A percentile compares a stretch with the other conserved stretches of the same genome.
phyloP scores from a whole-genome alignment of 352 stramenopile genomes.

The Sclerospora graminicola region DNA sequence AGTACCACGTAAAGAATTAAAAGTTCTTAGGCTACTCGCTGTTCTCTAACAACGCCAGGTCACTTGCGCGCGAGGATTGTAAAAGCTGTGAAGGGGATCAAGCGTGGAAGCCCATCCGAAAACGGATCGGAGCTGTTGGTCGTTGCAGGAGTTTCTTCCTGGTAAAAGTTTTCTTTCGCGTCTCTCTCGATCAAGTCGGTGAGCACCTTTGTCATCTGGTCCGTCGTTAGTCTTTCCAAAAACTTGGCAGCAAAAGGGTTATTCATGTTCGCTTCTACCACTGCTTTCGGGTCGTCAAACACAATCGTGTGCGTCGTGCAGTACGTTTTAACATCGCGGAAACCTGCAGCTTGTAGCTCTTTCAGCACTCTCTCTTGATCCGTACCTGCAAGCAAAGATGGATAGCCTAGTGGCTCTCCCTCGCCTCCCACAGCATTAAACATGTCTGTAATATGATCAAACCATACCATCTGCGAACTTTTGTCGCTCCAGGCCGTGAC shows the following conservation, averaged over 20 bases:
- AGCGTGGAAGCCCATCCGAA: constrained; percentile 8
- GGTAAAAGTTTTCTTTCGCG: constrained; percentile 12
- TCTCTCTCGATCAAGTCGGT: constrained; percentile 15
- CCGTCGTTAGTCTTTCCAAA: constrained; percentile 15
- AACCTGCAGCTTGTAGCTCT: constrained; percentile 17
- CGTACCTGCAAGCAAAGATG: constrained; percentile 3
- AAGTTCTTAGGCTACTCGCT: too few relatives aligned
- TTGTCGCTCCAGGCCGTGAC: constrained; percentile 29
- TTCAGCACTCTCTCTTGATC: constrained; percentile 9
- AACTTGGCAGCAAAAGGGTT: constrained; percentile 22
- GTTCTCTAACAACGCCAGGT: constrained; percentile 1
- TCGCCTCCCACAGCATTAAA: constrained; percentile 14
- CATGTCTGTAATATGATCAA: constrained; percentile 19
- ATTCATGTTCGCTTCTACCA: constrained; percentile 18
- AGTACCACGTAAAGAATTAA: too few relatives aligned
- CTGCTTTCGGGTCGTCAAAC: constrained; percentile 15
- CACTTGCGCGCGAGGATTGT: constrained; percentile 22
- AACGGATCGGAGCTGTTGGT: constrained; percentile 4
- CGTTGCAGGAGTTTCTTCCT: background rate
- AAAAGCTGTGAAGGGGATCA: constrained; percentile 19
- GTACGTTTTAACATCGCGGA: constrained; percentile 17
- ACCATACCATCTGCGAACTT: constrained; percentile 29
- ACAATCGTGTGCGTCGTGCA: constrained; percentile 23
- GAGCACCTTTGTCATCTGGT: constrained; percentile 13
- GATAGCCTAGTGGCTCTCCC: constrained; percentile 4